Percentiles rank a stretch among this genome's conserved stretches.
Evolutionary conservation across 257 asterid species (phyloP).

Genomic region (Ophiorrhiza pumila): DNA sequence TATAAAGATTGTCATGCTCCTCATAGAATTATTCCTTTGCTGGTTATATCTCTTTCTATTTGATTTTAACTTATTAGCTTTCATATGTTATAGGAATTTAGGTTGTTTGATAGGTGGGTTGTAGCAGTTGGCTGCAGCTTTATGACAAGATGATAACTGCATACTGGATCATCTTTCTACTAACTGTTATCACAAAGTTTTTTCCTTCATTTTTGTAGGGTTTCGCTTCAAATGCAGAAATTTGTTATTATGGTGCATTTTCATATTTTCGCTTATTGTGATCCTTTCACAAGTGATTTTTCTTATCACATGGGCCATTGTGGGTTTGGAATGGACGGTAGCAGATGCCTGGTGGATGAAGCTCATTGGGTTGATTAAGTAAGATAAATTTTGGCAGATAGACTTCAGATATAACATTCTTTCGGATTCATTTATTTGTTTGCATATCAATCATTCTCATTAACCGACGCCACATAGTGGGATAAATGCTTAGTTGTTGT

Average conservation of each 20-base stretch:
- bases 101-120: neutral
- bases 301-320: slow-evolving; percentile 42
- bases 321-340: slow-evolving; percentile 43
- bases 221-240: slow-evolving; percentile 53
- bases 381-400: slow-evolving; percentile 21
- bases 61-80: neutral
- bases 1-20: neutral
- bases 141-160: neutral
- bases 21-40: neutral
- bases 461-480: no score
- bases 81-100: neutral
- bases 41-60: neutral
- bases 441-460: no score
- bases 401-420: neutral
- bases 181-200: neutral
- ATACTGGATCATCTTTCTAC: neutral
- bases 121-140: slow-evolving; percentile 1
- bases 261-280: slow-evolving; percentile 45
- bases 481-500: no score
- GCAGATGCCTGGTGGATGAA: slow-evolving; percentile 73
- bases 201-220: slow-evolving; percentile 41
- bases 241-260: slow-evolving; percentile 59
- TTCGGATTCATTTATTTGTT: no score
- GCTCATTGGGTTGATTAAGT: slow-evolving; percentile 71
- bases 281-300: slow-evolving; percentile 48